Percentiles rank a stretch among this genome's conserved stretches.
These are phyloP conservation scores for Pseudomassariella vexata DNA, from an alignment of 2,329 filamentous ascomycete genomes.

Conservation along the genomic window DNA sequence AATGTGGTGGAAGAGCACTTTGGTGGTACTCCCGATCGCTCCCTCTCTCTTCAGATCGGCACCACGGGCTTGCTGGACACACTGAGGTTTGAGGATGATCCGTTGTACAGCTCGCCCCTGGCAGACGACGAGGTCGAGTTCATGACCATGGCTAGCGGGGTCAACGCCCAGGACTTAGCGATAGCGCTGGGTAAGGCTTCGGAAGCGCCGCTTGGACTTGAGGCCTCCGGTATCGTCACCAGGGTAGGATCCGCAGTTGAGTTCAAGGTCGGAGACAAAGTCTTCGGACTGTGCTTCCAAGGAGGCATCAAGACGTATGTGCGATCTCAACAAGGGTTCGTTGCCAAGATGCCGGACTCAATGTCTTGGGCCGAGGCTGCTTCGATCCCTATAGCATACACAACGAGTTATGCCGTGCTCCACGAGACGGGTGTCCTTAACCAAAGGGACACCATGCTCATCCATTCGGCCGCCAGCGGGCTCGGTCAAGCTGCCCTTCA, in stretches of 20 bases:
- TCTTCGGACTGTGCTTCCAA: conserved; percentile 15
- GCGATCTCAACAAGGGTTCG: conserved; percentile 10
- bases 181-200: no score
- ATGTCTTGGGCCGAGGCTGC: conserved; percentile 14
- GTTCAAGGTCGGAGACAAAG: conserved; percentile 13
- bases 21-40: no score
- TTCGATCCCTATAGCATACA: conserved; percentile 14
- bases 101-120: no score
- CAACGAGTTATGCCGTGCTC: conserved; percentile 15
- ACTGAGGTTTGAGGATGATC: no score
- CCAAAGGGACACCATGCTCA: conserved; percentile 11
- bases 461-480: conserved; percentile 11
- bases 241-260: conserved; percentile 8
- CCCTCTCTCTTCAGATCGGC: no score
- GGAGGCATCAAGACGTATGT: conserved; percentile 15
- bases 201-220: neutral
- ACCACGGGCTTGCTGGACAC: no score
- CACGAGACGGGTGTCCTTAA: conserved; percentile 13
- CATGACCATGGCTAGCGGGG: no score
- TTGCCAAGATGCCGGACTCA: conserved; percentile 11
- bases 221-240: conserved; percentile 1
- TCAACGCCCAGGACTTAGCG: conserved; percentile 3
- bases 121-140: no score
- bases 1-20: no score
- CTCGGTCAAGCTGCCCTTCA: conserved; percentile 12